Evolutionary conservation across 805 yeast species (phyloP).

Genomic region (Pichia paraexigua): DNA sequence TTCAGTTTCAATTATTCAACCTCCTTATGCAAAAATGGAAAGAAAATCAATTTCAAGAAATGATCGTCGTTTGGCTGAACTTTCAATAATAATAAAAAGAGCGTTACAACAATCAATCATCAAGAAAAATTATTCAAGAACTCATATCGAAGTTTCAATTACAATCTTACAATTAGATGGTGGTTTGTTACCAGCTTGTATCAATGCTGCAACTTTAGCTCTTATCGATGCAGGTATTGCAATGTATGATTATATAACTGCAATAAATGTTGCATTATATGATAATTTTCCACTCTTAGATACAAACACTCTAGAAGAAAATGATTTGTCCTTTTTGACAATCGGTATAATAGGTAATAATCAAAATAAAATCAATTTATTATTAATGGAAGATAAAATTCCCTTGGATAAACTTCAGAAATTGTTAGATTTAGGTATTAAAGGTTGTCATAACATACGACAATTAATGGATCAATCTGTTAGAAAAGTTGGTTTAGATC

Average conservation of each 20-base stretch:
- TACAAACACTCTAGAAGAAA: slow-evolving; percentile 73
- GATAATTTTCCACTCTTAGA: slow-evolving; percentile 76
- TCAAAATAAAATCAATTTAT: slow-evolving; percentile 59
- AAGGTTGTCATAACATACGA: slow-evolving; percentile 78
- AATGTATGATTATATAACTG: slow-evolving; percentile 82
- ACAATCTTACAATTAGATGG: slow-evolving; percentile 89
- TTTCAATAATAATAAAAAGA: slow-evolving; percentile 56
- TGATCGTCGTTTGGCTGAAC: slow-evolving; percentile 64
- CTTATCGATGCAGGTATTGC: slow-evolving; percentile 93
- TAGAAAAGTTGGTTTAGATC: slow-evolving; percentile 59
- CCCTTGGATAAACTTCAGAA: slow-evolving; percentile 75
- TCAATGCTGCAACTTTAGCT: slow-evolving; percentile 84
- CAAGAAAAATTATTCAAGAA: slow-evolving; percentile 70
- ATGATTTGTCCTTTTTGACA: slow-evolving; percentile 72
- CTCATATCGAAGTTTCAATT: slow-evolving; percentile 65
- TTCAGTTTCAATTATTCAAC: slow-evolving; percentile 57
- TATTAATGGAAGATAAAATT: slow-evolving; percentile 75
- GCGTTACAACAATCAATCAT: slow-evolving; percentile 71
- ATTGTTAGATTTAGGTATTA: slow-evolving; percentile 71
- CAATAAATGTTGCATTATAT: slow-evolving; percentile 71
- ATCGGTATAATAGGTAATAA: slow-evolving; percentile 78
- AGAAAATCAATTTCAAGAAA: slow-evolving; percentile 58
- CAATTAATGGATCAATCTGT: slow-evolving; percentile 83
- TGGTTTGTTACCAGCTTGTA: slow-evolving; percentile 67
- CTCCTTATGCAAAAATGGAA: slow-evolving; percentile 75